phyloP scores from a whole-genome alignment of 2,329 filamentous ascomycete species.

The Xylaria sp. region DNA sequence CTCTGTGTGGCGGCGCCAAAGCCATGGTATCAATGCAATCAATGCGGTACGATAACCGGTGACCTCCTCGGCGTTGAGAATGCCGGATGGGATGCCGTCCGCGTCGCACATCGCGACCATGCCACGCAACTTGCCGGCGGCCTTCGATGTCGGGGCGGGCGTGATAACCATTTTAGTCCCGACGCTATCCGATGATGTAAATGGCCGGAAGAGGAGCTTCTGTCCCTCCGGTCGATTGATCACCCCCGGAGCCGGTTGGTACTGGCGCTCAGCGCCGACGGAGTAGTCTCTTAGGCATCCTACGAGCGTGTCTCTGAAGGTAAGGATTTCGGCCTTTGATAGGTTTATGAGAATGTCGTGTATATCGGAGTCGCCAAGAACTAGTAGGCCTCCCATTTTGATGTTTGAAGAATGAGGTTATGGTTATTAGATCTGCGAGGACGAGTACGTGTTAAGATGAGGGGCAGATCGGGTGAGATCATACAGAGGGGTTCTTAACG shows the following conservation, averaged over 20 bases:
- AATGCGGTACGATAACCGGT: conserved; percentile 25
- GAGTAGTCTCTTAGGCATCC: conserved; percentile 15
- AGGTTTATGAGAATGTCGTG: conserved; percentile 22
- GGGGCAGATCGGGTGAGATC: neutral
- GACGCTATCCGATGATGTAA: conserved; percentile 15
- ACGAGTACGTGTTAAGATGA: neutral
- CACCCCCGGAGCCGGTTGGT: conserved; percentile 17
- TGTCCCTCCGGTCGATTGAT: conserved; percentile 24
- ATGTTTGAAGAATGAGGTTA: neutral
- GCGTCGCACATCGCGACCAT: conserved; percentile 26
- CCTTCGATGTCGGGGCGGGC: conserved; percentile 18
- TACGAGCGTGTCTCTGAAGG: conserved; percentile 10
- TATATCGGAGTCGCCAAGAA: conserved; percentile 22
- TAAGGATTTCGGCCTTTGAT: conserved; percentile 8
- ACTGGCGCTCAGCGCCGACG: conserved; percentile 8
- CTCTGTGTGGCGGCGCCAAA: conserved; percentile 16
- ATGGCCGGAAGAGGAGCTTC: conserved; percentile 27
- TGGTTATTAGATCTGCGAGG: neutral
- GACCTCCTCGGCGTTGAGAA: conserved; percentile 27
- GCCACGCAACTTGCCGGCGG: conserved; percentile 12
- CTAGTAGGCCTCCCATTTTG: conserved; percentile 20
- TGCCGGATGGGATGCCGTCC: conserved; percentile 19
- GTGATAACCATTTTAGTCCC: conserved; percentile 25
- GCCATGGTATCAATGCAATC: conserved; percentile 21
- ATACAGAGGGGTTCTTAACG: no score